Percentiles rank a stretch among this genome's conserved stretches.
Conservation (phyloP, 176 grass and related monocot species). For the Olyra latifolia region DNA sequence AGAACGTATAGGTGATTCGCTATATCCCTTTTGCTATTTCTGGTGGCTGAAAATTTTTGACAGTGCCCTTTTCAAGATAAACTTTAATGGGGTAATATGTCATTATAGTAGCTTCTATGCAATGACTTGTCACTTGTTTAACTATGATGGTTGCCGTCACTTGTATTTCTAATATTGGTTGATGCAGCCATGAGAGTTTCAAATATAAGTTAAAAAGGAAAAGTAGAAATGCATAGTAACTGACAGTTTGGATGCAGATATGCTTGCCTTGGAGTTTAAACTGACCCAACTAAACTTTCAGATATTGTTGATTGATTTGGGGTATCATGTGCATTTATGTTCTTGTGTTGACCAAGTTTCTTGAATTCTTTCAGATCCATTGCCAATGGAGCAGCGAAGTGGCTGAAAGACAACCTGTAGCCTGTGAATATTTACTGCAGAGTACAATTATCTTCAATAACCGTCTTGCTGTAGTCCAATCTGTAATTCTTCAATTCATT, state of each 20-base stretch:
- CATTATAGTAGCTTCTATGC: not conserved
- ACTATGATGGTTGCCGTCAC: not conserved
- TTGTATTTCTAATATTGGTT: not conserved
- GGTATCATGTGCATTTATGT: not conserved
- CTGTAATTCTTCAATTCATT: constrained; percentile 42
- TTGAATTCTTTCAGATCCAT: constrained; percentile 56
- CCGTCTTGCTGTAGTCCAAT: not conserved
- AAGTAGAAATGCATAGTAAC: not conserved
- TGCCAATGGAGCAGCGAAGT: constrained; percentile 56
- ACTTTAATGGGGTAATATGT: constrained; percentile 4
- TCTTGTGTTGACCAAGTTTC: constrained; percentile 6
- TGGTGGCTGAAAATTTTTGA: not conserved
- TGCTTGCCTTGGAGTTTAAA: constrained; percentile 8
- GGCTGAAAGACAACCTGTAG: constrained; percentile 74
- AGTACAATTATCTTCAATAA: not conserved
- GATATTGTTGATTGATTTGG: not conserved
- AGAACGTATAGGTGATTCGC: not conserved
- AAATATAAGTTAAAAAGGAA: not conserved
- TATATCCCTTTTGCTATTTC: not conserved
- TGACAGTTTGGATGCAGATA: constrained; percentile 1
- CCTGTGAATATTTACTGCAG: constrained; percentile 37
- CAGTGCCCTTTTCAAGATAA: not conserved
- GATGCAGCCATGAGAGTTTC: not conserved
- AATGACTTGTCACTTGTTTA: not conserved
- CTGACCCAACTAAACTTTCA: not conserved